Conservation (phyloP, 345 rosid species). For the Populus pruinosa region DNA sequence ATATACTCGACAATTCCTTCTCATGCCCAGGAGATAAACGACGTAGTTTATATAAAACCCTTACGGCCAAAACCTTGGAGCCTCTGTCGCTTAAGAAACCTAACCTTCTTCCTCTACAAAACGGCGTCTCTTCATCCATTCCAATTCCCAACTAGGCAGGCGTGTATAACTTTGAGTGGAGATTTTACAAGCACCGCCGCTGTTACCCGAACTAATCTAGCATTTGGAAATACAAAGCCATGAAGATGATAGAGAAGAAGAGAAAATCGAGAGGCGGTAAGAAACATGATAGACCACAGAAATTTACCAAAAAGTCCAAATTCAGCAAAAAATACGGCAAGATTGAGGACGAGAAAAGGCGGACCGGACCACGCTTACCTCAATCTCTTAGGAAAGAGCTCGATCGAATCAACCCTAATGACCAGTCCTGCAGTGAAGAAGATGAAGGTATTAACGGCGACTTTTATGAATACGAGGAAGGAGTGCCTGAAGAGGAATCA, state of each 20-base stretch:
- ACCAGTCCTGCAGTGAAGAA: not conserved
- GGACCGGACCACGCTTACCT: slow-evolving; percentile 74
- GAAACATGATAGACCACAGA: not conserved
- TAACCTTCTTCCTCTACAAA: not conserved
- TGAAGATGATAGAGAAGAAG: slow-evolving; percentile 19
- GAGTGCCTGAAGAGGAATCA: slow-evolving; percentile 68
- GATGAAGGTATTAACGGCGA: slow-evolving; percentile 45
- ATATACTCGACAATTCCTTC: no score
- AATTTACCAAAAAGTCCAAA: not conserved
- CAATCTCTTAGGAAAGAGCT: slow-evolving; percentile 51
- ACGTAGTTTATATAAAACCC: not conserved
- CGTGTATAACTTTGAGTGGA: not conserved
- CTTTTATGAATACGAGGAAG: slow-evolving; percentile 84
- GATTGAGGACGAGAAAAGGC: slow-evolving; percentile 7
- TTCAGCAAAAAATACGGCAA: not conserved
- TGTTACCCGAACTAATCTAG: not conserved
- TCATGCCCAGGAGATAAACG: not conserved
- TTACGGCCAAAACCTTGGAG: not conserved
- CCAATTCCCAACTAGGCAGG: not conserved
- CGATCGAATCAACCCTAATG: slow-evolving; percentile 39
- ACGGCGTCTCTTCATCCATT: not conserved
- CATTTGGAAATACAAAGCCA: not conserved
- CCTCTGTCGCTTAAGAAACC: not conserved
- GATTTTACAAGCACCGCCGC: not conserved
- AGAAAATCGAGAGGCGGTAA: slow-evolving; percentile 9